A percentile compares a stretch with the other conserved stretches of the same genome.
These are phyloP conservation scores for Teratosphaeria zuluensis DNA, from an alignment of 2,329 filamentous ascomycete species.

Conservation along the genomic window DNA sequence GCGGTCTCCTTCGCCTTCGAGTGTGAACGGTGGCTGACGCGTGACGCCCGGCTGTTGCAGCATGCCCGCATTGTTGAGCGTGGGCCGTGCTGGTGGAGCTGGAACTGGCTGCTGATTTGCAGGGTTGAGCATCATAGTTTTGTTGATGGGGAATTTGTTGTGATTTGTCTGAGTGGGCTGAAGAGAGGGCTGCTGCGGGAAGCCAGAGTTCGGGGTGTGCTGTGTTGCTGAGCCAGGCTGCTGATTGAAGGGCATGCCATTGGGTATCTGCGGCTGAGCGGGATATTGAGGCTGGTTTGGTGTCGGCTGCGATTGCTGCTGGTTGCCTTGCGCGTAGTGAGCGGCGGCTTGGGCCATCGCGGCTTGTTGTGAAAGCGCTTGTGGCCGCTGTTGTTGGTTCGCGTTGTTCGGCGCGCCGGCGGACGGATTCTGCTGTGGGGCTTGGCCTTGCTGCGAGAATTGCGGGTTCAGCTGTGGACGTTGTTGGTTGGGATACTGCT, in stretches of 20 bases:
- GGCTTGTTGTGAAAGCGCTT: slow-evolving; percentile 33
- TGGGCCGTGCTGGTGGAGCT: slow-evolving; percentile 67
- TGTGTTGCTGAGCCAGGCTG: slow-evolving; percentile 11
- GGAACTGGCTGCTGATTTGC: slow-evolving; percentile 66
- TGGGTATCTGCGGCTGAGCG: slow-evolving; percentile 9
- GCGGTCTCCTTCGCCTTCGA: slow-evolving; percentile 85
- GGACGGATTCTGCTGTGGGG: slow-evolving; percentile 27
- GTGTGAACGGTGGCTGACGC: slow-evolving; percentile 71
- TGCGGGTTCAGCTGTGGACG: slow-evolving; percentile 10
- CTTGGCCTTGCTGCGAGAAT: not conserved
- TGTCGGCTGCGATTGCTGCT: slow-evolving; percentile 7
- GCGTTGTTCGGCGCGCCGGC: slow-evolving; percentile 13
- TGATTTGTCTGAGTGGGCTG: slow-evolving; percentile 30
- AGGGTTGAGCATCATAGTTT: slow-evolving; percentile 61
- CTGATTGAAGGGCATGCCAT: slow-evolving; percentile 15
- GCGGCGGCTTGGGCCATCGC: slow-evolving; percentile 32
- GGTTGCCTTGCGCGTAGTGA: slow-evolving; percentile 21
- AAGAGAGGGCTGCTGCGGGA: slow-evolving; percentile 13
- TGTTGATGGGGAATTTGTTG: slow-evolving; percentile 72
- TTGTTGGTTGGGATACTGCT: slow-evolving; percentile 11
- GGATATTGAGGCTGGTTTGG: slow-evolving; percentile 3
- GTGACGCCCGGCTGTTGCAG: slow-evolving; percentile 79
- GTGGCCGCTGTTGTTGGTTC: slow-evolving; percentile 17
- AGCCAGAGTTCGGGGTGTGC: slow-evolving; percentile 13
- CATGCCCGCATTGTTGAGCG: slow-evolving; percentile 72